A percentile compares a stretch with the other conserved stretches of the same genome.
Conservation (phyloP, 177 flowering plant genomes). For the Vitis hybrid region DNA sequence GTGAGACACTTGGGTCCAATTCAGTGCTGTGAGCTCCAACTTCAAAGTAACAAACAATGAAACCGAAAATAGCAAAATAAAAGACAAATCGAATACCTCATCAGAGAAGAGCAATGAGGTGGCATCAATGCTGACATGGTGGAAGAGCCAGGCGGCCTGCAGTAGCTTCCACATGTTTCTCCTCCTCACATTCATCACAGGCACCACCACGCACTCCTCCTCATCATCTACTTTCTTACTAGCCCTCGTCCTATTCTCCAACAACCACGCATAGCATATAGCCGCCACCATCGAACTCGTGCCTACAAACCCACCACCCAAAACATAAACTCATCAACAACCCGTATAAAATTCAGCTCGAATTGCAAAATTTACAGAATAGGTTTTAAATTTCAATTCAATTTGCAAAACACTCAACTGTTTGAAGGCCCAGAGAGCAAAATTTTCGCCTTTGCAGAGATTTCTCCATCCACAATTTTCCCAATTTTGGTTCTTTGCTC, state of each 20-base stretch:
- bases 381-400: too few species aligned
- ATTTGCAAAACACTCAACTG: constrained; percentile 36
- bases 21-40: neutral
- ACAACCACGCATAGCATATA: constrained; percentile 66
- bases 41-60: neutral
- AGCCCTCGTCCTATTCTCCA: constrained; percentile 37
- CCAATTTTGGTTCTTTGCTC: constrained; percentile 44
- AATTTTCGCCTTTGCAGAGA: constrained; percentile 48
- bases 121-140: constrained; percentile 60
- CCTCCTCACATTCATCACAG: constrained; percentile 68
- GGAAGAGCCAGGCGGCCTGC: constrained; percentile 73
- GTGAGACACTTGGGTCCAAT: too few species aligned
- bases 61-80: neutral
- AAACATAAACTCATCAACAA: neutral
- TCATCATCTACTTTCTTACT: constrained; percentile 19
- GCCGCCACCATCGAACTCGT: constrained; percentile 77
- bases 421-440: constrained; percentile 65
- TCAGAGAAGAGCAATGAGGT: constrained; percentile 56
- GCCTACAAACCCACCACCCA: constrained; percentile 28
- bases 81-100: constrained; percentile 40
- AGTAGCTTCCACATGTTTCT: constrained; percentile 61
- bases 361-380: neutral
- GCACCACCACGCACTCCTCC: constrained; percentile 38
- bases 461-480: constrained; percentile 40
- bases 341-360: neutral